These are phyloP conservation scores for Poa pratensis DNA, from an alignment of 176 grass and related monocot genomes.

Conservation along the genomic window DNA sequence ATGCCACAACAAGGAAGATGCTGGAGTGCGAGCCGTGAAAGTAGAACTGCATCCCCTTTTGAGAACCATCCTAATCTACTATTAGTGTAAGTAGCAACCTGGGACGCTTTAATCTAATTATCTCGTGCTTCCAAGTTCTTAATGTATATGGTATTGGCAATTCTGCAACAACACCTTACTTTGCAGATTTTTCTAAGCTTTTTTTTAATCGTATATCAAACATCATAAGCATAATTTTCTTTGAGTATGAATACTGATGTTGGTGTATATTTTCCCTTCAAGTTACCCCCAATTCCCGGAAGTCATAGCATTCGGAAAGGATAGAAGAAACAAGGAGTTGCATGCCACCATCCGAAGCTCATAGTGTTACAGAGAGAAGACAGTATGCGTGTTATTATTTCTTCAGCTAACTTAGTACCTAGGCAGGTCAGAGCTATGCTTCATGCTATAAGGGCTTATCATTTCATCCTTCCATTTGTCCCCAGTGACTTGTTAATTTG, in stretches of 20 bases:
- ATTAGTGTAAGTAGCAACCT: conserved; percentile 65
- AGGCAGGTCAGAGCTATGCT: conserved; percentile 59
- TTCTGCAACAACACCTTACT: not conserved
- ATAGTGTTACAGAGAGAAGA: conserved; percentile 78
- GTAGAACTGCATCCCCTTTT: conserved; percentile 60
- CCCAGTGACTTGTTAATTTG: not conserved
- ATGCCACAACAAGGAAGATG: conserved; percentile 75
- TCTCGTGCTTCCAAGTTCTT: not conserved
- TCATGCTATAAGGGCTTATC: not conserved
- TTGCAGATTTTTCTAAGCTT: not conserved
- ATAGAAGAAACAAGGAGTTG: conserved; percentile 83
- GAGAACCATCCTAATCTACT: conserved; percentile 67
- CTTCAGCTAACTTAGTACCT: conserved; percentile 85
- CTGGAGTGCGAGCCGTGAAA: conserved; percentile 69
- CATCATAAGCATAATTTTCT: not conserved
- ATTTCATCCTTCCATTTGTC: conserved; percentile 41
- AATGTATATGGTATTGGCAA: conserved; percentile 3
- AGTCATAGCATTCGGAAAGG: conserved; percentile 90
- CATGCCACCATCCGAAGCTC: conserved; percentile 92
- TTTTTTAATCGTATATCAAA: conserved; percentile 19
- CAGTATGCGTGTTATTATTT: conserved; percentile 69
- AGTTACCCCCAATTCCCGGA: conserved; percentile 84
- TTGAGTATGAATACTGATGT: conserved; percentile 35
- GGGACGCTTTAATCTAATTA: not conserved
- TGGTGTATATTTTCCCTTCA: not conserved